Percentiles rank a stretch among this genome's conserved stretches.
Evolutionary conservation across 2,329 filamentous ascomycete species (phyloP).

Genomic region (Hypoxylon sp.): DNA sequence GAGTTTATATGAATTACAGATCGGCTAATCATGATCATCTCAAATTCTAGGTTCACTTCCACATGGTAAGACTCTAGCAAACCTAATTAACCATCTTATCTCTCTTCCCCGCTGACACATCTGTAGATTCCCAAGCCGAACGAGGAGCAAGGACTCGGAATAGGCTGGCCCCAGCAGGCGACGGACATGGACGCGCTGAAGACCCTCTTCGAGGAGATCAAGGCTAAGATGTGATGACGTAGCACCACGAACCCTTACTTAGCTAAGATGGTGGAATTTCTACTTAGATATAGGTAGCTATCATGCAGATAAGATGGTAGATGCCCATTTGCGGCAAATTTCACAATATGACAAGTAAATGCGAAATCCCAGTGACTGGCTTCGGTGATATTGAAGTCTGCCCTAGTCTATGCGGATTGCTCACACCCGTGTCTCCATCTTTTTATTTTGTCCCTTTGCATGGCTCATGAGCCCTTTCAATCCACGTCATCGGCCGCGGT

Average conservation of each 20-base stretch:
- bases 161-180: constrained; percentile 83
- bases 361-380: constrained; percentile 9
- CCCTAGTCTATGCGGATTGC: constrained; percentile 36
- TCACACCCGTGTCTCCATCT: constrained; percentile 5
- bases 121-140: constrained; percentile 95
- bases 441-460: constrained; percentile 12
- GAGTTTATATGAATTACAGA: neutral
- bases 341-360: constrained; percentile 15
- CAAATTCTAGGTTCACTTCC: constrained; percentile 82
- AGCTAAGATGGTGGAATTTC: neutral
- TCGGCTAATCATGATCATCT: constrained; percentile 18
- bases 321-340: neutral
- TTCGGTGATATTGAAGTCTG: constrained; percentile 25
- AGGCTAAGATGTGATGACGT: constrained; percentile 81
- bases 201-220: constrained; percentile 84
- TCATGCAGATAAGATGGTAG: neutral
- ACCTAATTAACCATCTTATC: neutral
- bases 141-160: constrained; percentile 80
- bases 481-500: constrained; percentile 64
- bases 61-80: constrained; percentile 75
- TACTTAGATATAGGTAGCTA: constrained; percentile 1
- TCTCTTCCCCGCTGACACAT: constrained; percentile 29
- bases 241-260: neutral
- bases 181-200: constrained; percentile 88
- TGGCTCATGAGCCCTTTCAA: constrained; percentile 46